phyloP scores from a whole-genome alignment of 192 early-diverging fungal species.

The Mortierella antarctica region DNA sequence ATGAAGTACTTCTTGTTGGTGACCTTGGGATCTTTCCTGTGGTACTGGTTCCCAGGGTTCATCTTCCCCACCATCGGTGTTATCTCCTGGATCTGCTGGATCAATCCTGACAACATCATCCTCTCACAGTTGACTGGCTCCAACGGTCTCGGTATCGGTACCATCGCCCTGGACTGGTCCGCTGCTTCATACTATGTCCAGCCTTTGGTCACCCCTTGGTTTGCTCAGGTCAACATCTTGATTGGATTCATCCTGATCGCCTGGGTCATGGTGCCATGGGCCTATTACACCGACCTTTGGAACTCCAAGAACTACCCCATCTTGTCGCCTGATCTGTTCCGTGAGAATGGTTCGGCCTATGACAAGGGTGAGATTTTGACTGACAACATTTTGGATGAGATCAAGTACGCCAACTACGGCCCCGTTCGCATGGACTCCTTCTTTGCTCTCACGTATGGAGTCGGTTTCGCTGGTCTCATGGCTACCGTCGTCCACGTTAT shows the following conservation, averaged over 20 bases:
- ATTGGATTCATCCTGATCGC: slow-evolving; percentile 61
- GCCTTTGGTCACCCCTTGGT: slow-evolving; percentile 55
- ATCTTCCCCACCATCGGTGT: slow-evolving; percentile 62
- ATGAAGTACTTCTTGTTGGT: slow-evolving; percentile 71
- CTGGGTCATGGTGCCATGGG: slow-evolving; percentile 63
- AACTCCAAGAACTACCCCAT: slow-evolving; percentile 58
- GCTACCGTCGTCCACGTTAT: slow-evolving; percentile 66
- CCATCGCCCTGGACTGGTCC: slow-evolving; percentile 72
- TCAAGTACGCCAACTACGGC: slow-evolving; percentile 50
- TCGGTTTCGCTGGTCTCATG: slow-evolving; percentile 66
- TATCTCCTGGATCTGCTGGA: slow-evolving; percentile 67
- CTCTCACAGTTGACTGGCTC: slow-evolving; percentile 58
- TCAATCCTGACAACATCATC: slow-evolving; percentile 54
- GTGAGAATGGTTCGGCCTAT: slow-evolving; percentile 40
- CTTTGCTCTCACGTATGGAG: slow-evolving; percentile 63
- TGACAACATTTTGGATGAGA: slow-evolving; percentile 45
- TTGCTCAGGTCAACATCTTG: slow-evolving; percentile 62
- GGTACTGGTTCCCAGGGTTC: slow-evolving; percentile 68
- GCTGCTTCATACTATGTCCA: slow-evolving; percentile 55
- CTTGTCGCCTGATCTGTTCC: slow-evolving; percentile 51
- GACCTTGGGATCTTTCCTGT: slow-evolving; percentile 62
- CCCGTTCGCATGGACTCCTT: slow-evolving; percentile 61
- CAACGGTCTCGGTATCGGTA: slow-evolving; percentile 64
- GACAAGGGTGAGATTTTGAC: slow-evolving; percentile 48
- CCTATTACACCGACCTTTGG: slow-evolving; percentile 65